Conservation (phyloP, 768 basidiomycete genomes). For the Hygrophoropsis aurantiaca region DNA sequence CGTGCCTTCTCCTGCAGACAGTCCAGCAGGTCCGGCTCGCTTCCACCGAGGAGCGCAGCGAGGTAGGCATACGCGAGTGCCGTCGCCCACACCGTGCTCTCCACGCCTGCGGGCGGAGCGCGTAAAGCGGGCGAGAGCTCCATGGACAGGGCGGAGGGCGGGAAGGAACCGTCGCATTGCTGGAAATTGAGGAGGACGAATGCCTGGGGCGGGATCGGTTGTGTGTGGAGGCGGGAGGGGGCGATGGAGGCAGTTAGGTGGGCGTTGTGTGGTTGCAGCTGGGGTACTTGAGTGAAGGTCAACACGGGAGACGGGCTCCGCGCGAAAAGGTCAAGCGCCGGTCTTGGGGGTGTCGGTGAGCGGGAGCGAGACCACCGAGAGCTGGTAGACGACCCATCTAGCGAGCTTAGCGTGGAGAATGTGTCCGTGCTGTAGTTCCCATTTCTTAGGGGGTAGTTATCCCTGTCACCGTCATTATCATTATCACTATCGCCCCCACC, state of each 20-base stretch:
- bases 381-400: slow-evolving; percentile 37
- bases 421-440: slow-evolving; percentile 31
- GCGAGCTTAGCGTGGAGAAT: slow-evolving; percentile 51
- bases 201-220: slow-evolving; percentile 24
- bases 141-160: slow-evolving; percentile 26
- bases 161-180: slow-evolving; percentile 51
- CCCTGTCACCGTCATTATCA: no score
- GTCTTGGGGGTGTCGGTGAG: slow-evolving; percentile 20
- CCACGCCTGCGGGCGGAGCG: no score
- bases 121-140: no score
- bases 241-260: slow-evolving; percentile 7
- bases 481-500: no score
- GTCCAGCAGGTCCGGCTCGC: slow-evolving; percentile 41
- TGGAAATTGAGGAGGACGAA: slow-evolving; percentile 40
- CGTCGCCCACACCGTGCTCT: slow-evolving; percentile 47
- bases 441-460: no score
- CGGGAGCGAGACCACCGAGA: slow-evolving; percentile 32
- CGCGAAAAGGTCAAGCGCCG: slow-evolving; percentile 23
- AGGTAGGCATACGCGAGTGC: slow-evolving; percentile 48
- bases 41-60: slow-evolving; percentile 29
- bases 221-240: slow-evolving; percentile 5
- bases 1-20: slow-evolving; percentile 41
- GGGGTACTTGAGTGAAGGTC: slow-evolving; percentile 14
- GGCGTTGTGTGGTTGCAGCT: background rate
- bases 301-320: slow-evolving; percentile 33